Evolutionary conservation across 345 rosid species (phyloP), one percentile per base, ranked within the genome.

Genomic region (Euphorbia pulcherrima): DNA sequence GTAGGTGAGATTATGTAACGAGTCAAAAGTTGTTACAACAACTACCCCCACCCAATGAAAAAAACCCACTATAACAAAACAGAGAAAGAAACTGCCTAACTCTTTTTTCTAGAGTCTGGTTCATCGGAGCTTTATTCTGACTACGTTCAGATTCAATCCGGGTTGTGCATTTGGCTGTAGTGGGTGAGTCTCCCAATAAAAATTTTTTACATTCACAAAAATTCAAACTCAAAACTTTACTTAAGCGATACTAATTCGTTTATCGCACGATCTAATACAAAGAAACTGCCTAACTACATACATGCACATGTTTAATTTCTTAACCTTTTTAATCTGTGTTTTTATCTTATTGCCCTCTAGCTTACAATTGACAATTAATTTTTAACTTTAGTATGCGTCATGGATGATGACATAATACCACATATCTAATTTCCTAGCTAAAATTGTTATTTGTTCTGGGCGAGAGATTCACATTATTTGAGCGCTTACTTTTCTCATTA

Each of bases 21-120:
- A 26, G 71, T 59, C 75, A 72, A 58, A n/a, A 33, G 50, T 65
- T 29, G 63, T 40, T 55, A 46, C 41, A 71, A 12, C 75, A 59
- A 66, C 65, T 24, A 1, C 37, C 35, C 47, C 16, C 41, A 33
- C 47, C 51, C 17, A 10, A 11, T 0, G 61, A 55, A 6, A 29
- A n/a, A 48, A 33, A 24, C 27, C n/a, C 6, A 3, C 37, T 7
- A 33, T 26, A 27, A 28, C 8, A 26, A 1, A 56, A 13, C 24
- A 55, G 11, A 12, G 16, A 24, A 27, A 27, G 37, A 33, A 33
- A n/a, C n/a, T n/a, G n/a, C n/a, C n/a, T n/a, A n/a, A n/a, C n/a
- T n/a, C n/a, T n/a, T n/a, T n/a, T n/a, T n/a, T n/a, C n/a, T n/a
- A n/a, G n/a, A n/a, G n/a, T n/a, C n/a, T n/a, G n/a, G n/a, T n/a